phyloP scores from a whole-genome alignment of 1,284 basidiomycete species.

The Polyporus tsugae region DNA sequence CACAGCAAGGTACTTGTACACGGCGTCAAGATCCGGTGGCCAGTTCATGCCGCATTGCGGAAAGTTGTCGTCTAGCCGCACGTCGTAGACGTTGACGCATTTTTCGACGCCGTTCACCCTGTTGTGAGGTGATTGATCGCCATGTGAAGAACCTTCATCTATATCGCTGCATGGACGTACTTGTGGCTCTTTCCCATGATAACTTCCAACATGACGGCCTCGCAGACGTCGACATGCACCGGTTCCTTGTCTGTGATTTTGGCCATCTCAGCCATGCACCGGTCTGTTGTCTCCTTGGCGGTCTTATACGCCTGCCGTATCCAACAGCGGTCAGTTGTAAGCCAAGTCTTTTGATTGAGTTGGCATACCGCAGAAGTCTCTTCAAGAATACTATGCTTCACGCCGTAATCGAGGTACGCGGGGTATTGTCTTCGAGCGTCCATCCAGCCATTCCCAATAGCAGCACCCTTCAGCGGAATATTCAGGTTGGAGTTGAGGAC shows the following conservation, averaged over 20 bases:
- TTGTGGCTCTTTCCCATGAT: slow-evolving; percentile 67
- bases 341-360: not conserved
- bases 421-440: slow-evolving; percentile 91
- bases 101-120: slow-evolving; percentile 78
- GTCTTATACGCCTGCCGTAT: slow-evolving; percentile 62
- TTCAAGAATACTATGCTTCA: slow-evolving; percentile 83
- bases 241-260: slow-evolving; percentile 59
- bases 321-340: not conserved
- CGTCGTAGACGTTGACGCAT: slow-evolving; percentile 97
- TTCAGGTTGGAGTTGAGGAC: slow-evolving; percentile 71
- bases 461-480: slow-evolving; percentile 78
- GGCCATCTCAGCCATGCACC: slow-evolving; percentile 68
- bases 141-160: not conserved
- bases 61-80: slow-evolving; percentile 83
- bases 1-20: slow-evolving; percentile 86
- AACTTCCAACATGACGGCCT: slow-evolving; percentile 69
- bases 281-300: slow-evolving; percentile 69
- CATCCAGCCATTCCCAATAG: slow-evolving; percentile 99
- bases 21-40: slow-evolving; percentile 88
- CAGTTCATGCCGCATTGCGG: slow-evolving; percentile 99
- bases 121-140: slow-evolving; percentile 11
- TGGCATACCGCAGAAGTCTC: slow-evolving; percentile 70
- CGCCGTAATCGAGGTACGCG: slow-evolving; percentile 88
- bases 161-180: slow-evolving; percentile 53
- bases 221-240: slow-evolving; percentile 74